A percentile compares a stretch with the other conserved stretches of the same genome.
Conservation (phyloP, 495 filamentous ascomycete genomes). For the Baudoinia panamericana region DNA sequence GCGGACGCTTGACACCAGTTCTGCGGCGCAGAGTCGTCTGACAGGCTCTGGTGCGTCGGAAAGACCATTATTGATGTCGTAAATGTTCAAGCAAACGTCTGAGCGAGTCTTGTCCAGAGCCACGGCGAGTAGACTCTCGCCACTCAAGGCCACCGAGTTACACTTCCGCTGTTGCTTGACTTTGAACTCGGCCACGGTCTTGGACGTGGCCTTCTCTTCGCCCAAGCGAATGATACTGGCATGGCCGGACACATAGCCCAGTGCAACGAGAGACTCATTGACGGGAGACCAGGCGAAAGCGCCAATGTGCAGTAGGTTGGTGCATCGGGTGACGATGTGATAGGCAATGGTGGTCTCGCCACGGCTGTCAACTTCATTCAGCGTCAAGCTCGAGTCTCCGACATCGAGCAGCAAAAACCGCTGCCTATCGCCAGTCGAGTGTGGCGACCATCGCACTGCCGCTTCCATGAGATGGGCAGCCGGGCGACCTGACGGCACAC, state of each 20-base stretch:
- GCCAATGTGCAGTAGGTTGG: constrained; percentile 71
- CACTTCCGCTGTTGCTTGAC: constrained; percentile 78
- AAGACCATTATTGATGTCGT: constrained; percentile 52
- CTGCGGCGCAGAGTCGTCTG: constrained; percentile 63
- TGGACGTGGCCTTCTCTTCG: constrained; percentile 38
- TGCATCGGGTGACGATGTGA: constrained; percentile 54
- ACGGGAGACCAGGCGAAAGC: constrained; percentile 92
- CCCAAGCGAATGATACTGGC: constrained; percentile 68
- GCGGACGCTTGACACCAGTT: constrained; percentile 77
- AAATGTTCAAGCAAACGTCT: constrained; percentile 85
- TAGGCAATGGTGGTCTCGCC: constrained; percentile 48
- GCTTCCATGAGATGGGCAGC: constrained; percentile 58
- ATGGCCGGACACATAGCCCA: constrained; percentile 74
- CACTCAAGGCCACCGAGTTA: constrained; percentile 83
- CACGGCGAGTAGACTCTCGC: constrained; percentile 63
- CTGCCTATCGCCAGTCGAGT: constrained; percentile 45
- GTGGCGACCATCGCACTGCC: constrained; percentile 81
- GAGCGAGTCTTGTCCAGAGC: constrained; percentile 84
- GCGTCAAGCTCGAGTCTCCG: constrained; percentile 60
- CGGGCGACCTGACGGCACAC: too few relatives aligned
- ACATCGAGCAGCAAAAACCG: constrained; percentile 79
- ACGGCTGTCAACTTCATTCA: constrained; percentile 58
- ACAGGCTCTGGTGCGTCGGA: constrained; percentile 41
- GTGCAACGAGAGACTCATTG: constrained; percentile 62
- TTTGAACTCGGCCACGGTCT: constrained; percentile 49